phyloP scores from a whole-genome alignment of 257 asterid species.

The Verbascum thapsus region DNA sequence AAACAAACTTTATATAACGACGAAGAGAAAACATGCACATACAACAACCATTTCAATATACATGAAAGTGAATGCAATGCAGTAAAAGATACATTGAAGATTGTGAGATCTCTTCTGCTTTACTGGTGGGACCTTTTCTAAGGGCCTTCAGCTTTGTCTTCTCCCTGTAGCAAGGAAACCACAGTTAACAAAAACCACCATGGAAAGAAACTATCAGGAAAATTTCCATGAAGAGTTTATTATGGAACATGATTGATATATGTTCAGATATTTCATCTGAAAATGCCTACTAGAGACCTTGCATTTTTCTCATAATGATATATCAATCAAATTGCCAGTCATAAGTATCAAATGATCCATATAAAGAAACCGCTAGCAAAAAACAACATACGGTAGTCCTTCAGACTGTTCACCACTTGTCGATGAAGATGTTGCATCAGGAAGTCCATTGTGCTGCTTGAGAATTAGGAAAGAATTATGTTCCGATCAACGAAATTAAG shows the following conservation, averaged over 20 bases:
- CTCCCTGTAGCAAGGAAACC: constrained; percentile 45
- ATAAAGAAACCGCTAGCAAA: background rate
- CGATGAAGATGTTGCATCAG: constrained; percentile 43
- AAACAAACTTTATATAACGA: constrained; percentile 17
- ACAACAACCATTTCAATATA: constrained; percentile 5
- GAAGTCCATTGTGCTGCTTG: constrained; percentile 35
- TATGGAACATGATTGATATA: background rate
- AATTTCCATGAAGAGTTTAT: background rate
- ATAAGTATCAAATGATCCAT: background rate
- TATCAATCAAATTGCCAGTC: background rate
- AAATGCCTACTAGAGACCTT: background rate
- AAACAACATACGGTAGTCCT: constrained; percentile 43
- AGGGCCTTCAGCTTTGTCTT: constrained; percentile 44
- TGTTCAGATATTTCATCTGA: constrained; percentile 19
- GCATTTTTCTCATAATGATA: constrained; percentile 19
- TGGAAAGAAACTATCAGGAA: background rate
- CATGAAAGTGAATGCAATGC: background rate
- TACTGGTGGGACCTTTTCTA: constrained; percentile 41
- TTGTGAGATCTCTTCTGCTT: constrained; percentile 44
- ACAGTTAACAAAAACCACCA: constrained; percentile 27
- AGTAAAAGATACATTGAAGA: constrained; percentile 56
- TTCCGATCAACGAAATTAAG: background rate
- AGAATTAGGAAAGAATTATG: constrained; percentile 17
- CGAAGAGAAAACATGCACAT: background rate
- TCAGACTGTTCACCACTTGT: constrained; percentile 44